Evolutionary conservation across 345 rosid genomes (phyloP).

Genomic region (Cardamine chenopodiifolia): DNA sequence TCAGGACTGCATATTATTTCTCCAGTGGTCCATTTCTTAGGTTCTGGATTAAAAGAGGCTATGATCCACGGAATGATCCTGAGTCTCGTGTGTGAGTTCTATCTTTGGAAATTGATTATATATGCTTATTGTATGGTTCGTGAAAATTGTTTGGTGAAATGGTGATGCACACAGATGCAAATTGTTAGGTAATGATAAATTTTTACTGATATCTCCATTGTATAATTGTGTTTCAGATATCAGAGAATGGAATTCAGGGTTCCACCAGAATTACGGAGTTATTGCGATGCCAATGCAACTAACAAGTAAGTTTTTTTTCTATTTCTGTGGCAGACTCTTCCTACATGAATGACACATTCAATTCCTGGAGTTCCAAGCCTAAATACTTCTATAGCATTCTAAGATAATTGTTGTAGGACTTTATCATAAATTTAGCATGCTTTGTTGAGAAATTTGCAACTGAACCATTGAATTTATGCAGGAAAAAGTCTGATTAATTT

Average conservation of each 20-base stretch:
- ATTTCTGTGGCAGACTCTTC: not conserved
- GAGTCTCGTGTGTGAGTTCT: conserved; percentile 88
- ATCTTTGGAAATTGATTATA: not conserved
- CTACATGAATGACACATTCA: not conserved
- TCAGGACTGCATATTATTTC: conserved; percentile 88
- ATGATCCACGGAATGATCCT: conserved; percentile 96
- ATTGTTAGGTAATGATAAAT: not conserved
- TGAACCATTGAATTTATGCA: conserved; percentile 1
- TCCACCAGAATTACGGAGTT: conserved; percentile 67
- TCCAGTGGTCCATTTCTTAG: conserved; percentile 84
- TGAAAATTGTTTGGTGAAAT: conserved; percentile 1
- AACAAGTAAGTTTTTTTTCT: conserved; percentile 55
- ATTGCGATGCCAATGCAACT: conserved; percentile 55
- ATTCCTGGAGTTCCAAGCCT: not conserved
- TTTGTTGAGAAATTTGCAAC: not conserved
- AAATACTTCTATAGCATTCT: not conserved
- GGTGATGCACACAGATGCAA: not conserved
- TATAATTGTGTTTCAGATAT: conserved; percentile 56
- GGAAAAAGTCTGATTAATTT: not conserved
- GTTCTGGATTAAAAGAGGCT: conserved; percentile 96
- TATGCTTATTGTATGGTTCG: not conserved
- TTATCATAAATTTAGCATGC: not conserved
- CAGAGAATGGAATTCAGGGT: conserved; percentile 94
- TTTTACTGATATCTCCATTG: not conserved
- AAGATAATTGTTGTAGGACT: not conserved